Evolutionary conservation across 2,329 filamentous ascomycete species (phyloP).

Genomic region (Penicillium aurantiogriseum): DNA sequence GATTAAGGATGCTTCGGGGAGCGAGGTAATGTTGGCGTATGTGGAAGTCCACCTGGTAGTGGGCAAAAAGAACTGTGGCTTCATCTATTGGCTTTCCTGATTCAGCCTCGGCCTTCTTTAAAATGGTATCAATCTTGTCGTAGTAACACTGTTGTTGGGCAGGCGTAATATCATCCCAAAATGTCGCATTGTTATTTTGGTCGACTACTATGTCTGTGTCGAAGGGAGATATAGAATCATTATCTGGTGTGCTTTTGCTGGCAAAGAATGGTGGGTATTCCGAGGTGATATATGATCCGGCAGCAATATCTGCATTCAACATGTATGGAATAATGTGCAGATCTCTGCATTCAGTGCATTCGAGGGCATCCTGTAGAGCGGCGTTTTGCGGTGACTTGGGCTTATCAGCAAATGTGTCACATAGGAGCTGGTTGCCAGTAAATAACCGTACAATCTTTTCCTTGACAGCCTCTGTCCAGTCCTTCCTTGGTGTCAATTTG

Average conservation of each 20-base stretch:
- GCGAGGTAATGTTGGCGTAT: slow-evolving; percentile 32
- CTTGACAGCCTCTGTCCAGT: not conserved
- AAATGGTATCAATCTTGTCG: slow-evolving; percentile 14
- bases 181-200: slow-evolving; percentile 1
- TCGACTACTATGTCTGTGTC: not conserved
- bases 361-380: slow-evolving; percentile 27
- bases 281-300: slow-evolving; percentile 16
- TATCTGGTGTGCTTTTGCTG: slow-evolving; percentile 4
- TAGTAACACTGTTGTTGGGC: slow-evolving; percentile 20
- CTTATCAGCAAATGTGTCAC: not conserved
- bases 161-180: slow-evolving; percentile 16
- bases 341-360: slow-evolving; percentile 25
- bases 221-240: slow-evolving; percentile 14
- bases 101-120: slow-evolving; percentile 5
- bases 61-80: slow-evolving; percentile 23
- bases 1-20: slow-evolving; percentile 21
- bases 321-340: slow-evolving; percentile 12
- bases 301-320: slow-evolving; percentile 18
- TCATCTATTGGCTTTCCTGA: slow-evolving; percentile 9
- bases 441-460: not conserved
- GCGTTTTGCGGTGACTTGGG: not conserved
- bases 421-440: not conserved
- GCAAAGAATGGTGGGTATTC: slow-evolving; percentile 24
- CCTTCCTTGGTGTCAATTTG: not conserved
- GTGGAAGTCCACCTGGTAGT: slow-evolving; percentile 35